Base-by-base conservation (phyloP, 1,284 basidiomycete genomes). In the Chondrostereum purpureum region DNA sequence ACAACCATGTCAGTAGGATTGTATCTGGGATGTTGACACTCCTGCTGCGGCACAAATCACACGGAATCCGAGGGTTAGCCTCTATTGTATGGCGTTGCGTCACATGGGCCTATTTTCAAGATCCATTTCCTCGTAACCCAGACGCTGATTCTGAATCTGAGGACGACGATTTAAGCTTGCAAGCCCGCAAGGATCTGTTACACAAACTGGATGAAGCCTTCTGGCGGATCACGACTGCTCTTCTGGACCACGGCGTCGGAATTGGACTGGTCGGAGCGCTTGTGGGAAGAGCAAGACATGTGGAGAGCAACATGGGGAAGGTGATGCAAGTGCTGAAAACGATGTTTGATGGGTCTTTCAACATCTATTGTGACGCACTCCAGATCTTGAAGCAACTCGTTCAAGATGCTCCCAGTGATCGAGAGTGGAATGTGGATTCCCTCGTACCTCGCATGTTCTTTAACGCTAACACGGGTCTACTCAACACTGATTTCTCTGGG, bases 31-130 rank as follows among this genome's bases (percentile, higher is more conserved):
- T 84, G 13, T 64, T 84, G 16, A 62, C 69, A 4, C 61, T 77
- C 3, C 75, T 75, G 0, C 65, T 82, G 63, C 70, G 73, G 4
- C 77, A 80, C 52, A 72, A 69, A 55, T 80, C 78, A 61, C 76
- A 74, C 23, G 70, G 77, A 2, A 70, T 88, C 2, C 73, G 84
- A 4, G 75, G 68, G 1, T 60, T 88, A 1, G 71, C 69, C 1
- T 76, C 75, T 45, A 55, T 82, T 3, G 64, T 77, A 8, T 88
- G 84, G 83, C 73, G 84, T 3, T 63, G 70, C 43, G 54, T 83
- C 45, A 64, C 69, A 5, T 83, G 85, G 84, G 73, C 68, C 12
- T 85, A 78, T 55, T 70, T 83, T 59, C 77, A 75, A 43, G 75
- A 77, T 1, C 63, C 67, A 13, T 55, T 70, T 39, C 64, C 62